Evolutionary conservation across 1,284 basidiomycete genomes (phyloP), one percentile per base, ranked within the genome.

Genomic region (Ganoderma lucidum): DNA sequence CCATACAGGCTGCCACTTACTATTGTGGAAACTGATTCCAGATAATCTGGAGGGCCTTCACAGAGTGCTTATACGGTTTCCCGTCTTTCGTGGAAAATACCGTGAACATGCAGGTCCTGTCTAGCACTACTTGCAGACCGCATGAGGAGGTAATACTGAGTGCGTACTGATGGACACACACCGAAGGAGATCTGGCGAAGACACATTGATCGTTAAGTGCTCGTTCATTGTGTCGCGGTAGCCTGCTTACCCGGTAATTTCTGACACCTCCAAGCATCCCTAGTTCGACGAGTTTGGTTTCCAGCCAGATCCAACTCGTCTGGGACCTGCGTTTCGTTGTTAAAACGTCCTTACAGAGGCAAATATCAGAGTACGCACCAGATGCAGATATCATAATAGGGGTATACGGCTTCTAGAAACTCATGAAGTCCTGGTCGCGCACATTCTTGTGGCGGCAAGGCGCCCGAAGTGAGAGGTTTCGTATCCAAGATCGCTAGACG

Each of bases 281-380:
- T 32, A 97, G 86, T 79, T 97, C 96, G 19, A 94, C 89, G 5
- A 98, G 85, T 81, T 97, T 98, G 41, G 91, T 90, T 80, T 98
- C 96, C 37, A 97, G 85, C 95, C 95, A 97, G 62, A 95, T 85
- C 95, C 95, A 96, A 71, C 89, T 91, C 0, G 95, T 97, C 80
- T 93, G 91, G 3, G 90, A 94, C 94, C 90, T 91, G 61, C 15
- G 39, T 42, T 68, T 48, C 44, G 61, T 67, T 37, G 45, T 55
- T 39, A 32, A 63, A 9, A 30, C n/a, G 12, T 51, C 3, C 32
- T 45, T 23, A 3, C 0, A 12, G 5, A 28, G 12, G 4, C 10
- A 3, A 28, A 28, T 15, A 23, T 14, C 17, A 10, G 41, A 35
- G 10, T 6, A 66, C 75, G 41, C 75, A 92, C 94, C 94, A 96